Percentiles rank a stretch among this genome's conserved stretches.
Conservation (phyloP, 2,329 filamentous ascomycete genomes). For the Colletotrichum destructivum region DNA sequence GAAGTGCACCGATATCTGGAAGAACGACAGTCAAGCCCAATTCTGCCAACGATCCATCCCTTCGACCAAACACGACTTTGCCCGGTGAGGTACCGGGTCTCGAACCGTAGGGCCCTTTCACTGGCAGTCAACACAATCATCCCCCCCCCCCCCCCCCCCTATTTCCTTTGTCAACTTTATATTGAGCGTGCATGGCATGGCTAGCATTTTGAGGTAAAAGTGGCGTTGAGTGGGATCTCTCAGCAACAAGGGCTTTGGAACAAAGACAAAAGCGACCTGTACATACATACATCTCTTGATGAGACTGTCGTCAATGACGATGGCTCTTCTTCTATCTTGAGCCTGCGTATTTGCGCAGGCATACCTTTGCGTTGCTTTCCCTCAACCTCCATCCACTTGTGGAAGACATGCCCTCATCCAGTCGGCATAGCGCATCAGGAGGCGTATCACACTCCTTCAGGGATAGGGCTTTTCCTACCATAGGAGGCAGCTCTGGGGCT, state of each 20-base stretch:
- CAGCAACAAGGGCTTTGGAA: conserved; percentile 36
- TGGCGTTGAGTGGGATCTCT: conserved; percentile 38
- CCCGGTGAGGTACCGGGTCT: conserved; percentile 34
- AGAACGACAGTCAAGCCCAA: conserved; percentile 74
- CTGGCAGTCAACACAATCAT: conserved; percentile 41
- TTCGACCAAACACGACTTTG: conserved; percentile 55
- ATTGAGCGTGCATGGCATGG: conserved; percentile 55
- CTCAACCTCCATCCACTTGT: conserved; percentile 9
- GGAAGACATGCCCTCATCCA: conserved; percentile 24
- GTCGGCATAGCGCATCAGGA: conserved; percentile 23
- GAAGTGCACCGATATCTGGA: conserved; percentile 73
- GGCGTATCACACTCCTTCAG: conserved; percentile 32
- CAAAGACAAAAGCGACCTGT: conserved; percentile 41
- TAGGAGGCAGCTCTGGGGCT: conserved; percentile 13
- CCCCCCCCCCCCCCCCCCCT: conserved; percentile 40
- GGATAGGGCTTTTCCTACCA: conserved; percentile 24
- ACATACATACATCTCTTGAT: conserved; percentile 36
- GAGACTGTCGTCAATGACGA: conserved; percentile 24
- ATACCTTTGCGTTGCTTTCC: conserved; percentile 21
- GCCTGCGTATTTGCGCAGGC: conserved; percentile 30
- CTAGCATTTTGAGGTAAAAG: conserved; percentile 42
- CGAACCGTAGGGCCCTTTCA: conserved; percentile 18
- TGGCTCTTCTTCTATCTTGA: conserved; percentile 1
- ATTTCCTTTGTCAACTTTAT: conserved; percentile 49
- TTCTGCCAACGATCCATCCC: conserved; percentile 68